Percentiles rank a stretch among this genome's conserved stretches.
Evolutionary conservation across 2,329 filamentous ascomycete species (phyloP).

Genomic region (Chalaropsis ovoidea): DNA sequence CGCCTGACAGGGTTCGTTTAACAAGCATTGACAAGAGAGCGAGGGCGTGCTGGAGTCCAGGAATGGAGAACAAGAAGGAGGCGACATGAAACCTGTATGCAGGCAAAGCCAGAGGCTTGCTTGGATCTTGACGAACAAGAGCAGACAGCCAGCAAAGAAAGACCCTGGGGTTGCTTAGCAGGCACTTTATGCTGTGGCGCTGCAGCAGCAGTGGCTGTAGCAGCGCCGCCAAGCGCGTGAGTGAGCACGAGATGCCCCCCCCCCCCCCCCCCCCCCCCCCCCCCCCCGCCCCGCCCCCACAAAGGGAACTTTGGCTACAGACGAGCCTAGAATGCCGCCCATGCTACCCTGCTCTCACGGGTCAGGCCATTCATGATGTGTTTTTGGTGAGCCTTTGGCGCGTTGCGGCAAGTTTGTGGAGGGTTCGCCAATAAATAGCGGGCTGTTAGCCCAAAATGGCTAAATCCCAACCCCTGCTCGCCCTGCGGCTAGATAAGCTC

Average conservation of each 20-base stretch:
- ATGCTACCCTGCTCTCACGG: too few relatives aligned
- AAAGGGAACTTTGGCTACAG: too few relatives aligned
- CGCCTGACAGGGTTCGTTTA: constrained; percentile 8
- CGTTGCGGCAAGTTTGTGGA: not conserved
- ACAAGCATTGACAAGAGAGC: not conserved
- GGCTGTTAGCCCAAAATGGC: not conserved
- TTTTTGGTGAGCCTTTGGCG: too few relatives aligned
- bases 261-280: too few relatives aligned
- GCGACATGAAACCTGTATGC: not conserved
- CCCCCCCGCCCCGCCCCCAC: too few relatives aligned
- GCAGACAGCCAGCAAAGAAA: not conserved
- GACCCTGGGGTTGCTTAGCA: not conserved
- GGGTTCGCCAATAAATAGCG: not conserved
- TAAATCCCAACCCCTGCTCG: not conserved
- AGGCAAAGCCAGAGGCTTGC: not conserved
- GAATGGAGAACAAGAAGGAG: not conserved
- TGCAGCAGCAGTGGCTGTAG: too few relatives aligned
- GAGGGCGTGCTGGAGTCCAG: not conserved
- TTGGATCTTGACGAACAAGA: not conserved
- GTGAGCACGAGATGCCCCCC: too few relatives aligned
- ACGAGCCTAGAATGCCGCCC: too few relatives aligned
- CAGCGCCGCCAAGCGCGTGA: too few relatives aligned
- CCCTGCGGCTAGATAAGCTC: constrained; percentile 6
- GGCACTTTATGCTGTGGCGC: not conserved
- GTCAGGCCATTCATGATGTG: too few relatives aligned